Evolutionary conservation across 208 protist genomes (phyloP).

Genomic region (Crithidia fasciculata): DNA sequence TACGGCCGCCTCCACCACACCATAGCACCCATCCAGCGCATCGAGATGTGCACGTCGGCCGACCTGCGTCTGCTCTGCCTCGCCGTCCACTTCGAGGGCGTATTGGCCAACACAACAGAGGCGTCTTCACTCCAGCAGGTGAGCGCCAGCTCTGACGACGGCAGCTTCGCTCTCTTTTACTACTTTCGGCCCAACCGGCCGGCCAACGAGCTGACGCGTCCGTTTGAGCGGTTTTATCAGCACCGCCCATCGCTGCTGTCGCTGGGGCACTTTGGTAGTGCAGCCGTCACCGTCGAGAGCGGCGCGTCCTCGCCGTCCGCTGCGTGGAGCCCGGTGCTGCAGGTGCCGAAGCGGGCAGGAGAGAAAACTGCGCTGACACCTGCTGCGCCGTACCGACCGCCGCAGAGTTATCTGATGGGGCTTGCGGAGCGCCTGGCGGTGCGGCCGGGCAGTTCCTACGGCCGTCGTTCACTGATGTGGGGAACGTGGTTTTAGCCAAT

Average conservation of each 20-base stretch:
- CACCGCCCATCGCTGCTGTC: conserved; percentile 52
- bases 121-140: conserved; percentile 40
- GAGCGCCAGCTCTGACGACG: conserved; percentile 12
- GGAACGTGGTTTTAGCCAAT: conserved; percentile 78
- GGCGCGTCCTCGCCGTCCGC: neutral
- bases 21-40: conserved; percentile 48
- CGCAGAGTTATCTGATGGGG: conserved; percentile 88
- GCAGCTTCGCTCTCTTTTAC: conserved; percentile 75
- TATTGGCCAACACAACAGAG: conserved; percentile 35
- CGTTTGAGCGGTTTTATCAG: conserved; percentile 77
- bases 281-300: neutral
- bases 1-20: conserved; percentile 70
- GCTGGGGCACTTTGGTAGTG: conserved; percentile 22
- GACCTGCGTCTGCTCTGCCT: conserved; percentile 86
- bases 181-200: conserved; percentile 86
- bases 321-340: conserved; percentile 62
- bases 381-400: conserved; percentile 63
- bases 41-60: conserved; percentile 67
- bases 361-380: conserved; percentile 42
- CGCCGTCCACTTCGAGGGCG: conserved; percentile 53
- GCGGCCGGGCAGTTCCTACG: conserved; percentile 78
- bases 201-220: conserved; percentile 74
- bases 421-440: conserved; percentile 85
- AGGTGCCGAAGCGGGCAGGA: conserved; percentile 47
- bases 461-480: conserved; percentile 88